A percentile compares a stretch with the other conserved stretches of the same genome.
Evolutionary conservation across 805 yeast species (phyloP).

Genomic region (Nakazawaea pomicola): DNA sequence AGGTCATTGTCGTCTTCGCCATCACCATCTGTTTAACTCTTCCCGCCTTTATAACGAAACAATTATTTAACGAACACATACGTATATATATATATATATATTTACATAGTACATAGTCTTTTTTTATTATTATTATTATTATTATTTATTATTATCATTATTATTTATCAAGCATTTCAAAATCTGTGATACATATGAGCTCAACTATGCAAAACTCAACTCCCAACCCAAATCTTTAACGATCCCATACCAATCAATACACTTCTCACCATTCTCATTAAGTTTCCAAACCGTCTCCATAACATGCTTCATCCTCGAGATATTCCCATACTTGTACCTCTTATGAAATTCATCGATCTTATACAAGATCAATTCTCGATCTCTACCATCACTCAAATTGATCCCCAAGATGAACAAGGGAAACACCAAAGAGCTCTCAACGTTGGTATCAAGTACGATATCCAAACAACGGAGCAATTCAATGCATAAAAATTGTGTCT

Average conservation of each 20-base stretch:
- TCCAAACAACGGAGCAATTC: constrained; percentile 55
- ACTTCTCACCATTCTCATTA: constrained; percentile 48
- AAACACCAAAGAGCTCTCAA: constrained; percentile 69
- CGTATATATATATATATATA: too few species aligned
- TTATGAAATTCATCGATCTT: constrained; percentile 53
- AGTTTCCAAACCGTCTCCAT: constrained; percentile 44
- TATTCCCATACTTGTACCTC: constrained; percentile 67
- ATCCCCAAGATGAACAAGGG: constrained; percentile 78
- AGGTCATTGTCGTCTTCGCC: background rate
- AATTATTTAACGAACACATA: too few species aligned
- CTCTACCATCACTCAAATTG: constrained; percentile 50
- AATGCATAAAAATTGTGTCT: constrained; percentile 52
- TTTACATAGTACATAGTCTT: too few species aligned
- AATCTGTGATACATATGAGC: background rate
- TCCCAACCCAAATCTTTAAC: constrained; percentile 72
- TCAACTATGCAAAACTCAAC: constrained; percentile 60
- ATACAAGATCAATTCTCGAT: constrained; percentile 43
- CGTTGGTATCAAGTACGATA: constrained; percentile 56
- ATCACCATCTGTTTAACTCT: background rate
- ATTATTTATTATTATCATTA: too few species aligned
- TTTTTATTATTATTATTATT: too few species aligned
- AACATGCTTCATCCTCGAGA: constrained; percentile 36
- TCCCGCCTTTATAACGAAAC: too few species aligned
- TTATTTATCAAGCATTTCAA: too few species aligned
- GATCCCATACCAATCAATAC: constrained; percentile 69